Conservation (phyloP, 2,329 filamentous ascomycete species). For the Thielaviopsis populi region DNA sequence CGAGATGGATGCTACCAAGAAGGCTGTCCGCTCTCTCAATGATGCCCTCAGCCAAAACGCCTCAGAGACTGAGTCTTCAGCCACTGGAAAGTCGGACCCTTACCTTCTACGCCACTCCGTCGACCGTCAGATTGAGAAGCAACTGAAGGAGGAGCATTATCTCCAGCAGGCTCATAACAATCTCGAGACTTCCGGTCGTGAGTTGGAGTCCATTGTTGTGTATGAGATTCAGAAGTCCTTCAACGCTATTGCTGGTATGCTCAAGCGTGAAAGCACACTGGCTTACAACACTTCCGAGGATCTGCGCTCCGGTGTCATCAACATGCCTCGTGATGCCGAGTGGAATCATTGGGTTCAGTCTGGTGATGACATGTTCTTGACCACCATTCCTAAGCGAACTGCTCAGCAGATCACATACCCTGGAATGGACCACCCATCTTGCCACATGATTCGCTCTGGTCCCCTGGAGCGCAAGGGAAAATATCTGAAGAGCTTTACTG, state of each 20-base stretch:
- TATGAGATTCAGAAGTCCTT: conserved; percentile 97
- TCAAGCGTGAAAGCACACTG: conserved; percentile 81
- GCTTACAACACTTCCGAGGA: conserved; percentile 64
- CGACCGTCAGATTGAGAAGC: conserved; percentile 78
- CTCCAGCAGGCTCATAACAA: conserved; percentile 92
- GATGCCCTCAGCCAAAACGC: conserved; percentile 70
- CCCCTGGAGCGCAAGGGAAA: conserved; percentile 97
- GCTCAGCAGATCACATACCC: conserved; percentile 80
- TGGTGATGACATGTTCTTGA: conserved; percentile 78
- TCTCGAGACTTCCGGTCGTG: conserved; percentile 80
- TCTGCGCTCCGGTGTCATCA: conserved; percentile 67
- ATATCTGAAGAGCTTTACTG: conserved; percentile 92
- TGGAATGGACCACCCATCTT: conserved; percentile 67
- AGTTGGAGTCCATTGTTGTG: conserved; percentile 91
- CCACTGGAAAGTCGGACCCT: conserved; percentile 78
- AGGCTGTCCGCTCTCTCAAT: conserved; percentile 64
- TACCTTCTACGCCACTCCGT: conserved; percentile 75
- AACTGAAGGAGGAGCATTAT: conserved; percentile 96
- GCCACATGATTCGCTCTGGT: conserved; percentile 75
- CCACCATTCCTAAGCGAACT: conserved; percentile 60
- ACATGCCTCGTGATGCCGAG: conserved; percentile 89
- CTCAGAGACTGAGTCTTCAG: conserved; percentile 50
- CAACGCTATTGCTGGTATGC: conserved; percentile 78
- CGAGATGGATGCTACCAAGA: conserved; percentile 75
- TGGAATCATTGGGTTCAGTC: conserved; percentile 58